These are phyloP conservation scores for Fomitopsis schrenkii DNA, from an alignment of 1,284 basidiomycete species.

Conservation along the genomic window DNA sequence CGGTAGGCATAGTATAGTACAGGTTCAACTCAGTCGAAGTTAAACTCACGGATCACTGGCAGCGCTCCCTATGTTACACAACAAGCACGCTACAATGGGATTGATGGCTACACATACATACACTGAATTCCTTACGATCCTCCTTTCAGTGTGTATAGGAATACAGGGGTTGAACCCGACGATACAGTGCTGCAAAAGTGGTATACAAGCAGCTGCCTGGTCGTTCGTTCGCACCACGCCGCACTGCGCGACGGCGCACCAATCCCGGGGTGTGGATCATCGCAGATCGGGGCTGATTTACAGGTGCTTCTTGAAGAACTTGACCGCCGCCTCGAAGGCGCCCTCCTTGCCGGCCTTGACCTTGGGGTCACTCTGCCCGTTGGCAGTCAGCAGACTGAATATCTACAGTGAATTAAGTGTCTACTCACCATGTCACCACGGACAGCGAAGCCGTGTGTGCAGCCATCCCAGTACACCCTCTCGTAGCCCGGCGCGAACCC, in stretches of 20 bases:
- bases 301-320: conserved; percentile 24
- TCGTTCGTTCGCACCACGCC: too few relatives aligned
- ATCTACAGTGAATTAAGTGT: neutral
- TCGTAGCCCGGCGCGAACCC: conserved; percentile 36
- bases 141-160: too few relatives aligned
- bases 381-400: neutral
- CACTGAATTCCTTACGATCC: too few relatives aligned
- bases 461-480: conserved; percentile 40
- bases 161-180: too few relatives aligned
- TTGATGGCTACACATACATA: too few relatives aligned
- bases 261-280: neutral
- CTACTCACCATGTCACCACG: conserved; percentile 30
- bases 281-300: neutral
- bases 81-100: too few relatives aligned
- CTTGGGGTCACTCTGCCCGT: conserved; percentile 26
- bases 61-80: too few relatives aligned
- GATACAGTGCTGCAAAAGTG: too few relatives aligned
- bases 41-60: too few relatives aligned
- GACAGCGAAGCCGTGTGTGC: conserved; percentile 51
- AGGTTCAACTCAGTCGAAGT: too few relatives aligned
- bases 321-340: conserved; percentile 27
- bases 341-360: conserved; percentile 30
- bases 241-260: neutral
- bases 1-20: too few relatives aligned
- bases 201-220: too few relatives aligned